phyloP scores from a whole-genome alignment of 352 stramenopile genomes.

The Phytophthora litchii region DNA sequence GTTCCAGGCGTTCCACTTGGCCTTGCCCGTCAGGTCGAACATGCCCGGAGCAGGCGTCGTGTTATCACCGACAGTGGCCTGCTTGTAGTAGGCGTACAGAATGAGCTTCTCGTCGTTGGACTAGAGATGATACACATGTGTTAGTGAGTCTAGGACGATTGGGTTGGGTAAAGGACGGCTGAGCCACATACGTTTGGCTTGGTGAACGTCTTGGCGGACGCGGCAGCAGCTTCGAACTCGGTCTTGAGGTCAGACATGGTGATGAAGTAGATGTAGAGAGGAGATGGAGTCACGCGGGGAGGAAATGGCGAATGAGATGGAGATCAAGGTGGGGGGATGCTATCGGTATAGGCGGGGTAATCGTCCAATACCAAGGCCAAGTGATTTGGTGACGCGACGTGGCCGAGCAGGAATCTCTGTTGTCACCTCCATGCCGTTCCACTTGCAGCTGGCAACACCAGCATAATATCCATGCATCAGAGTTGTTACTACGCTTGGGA shows the following conservation, averaged over 20 bases:
- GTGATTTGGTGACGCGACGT: slow-evolving; percentile 16
- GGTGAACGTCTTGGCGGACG: slow-evolving; percentile 81
- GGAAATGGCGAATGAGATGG: slow-evolving; percentile 51
- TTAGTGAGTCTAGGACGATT: background rate
- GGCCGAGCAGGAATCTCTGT: slow-evolving; percentile 4
- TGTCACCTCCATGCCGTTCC: slow-evolving; percentile 1
- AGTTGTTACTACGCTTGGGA: background rate
- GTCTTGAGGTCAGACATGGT: slow-evolving; percentile 86
- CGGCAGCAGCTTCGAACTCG: slow-evolving; percentile 84
- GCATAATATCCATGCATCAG: background rate
- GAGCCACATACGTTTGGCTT: slow-evolving; percentile 55
- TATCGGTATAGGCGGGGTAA: slow-evolving; percentile 20
- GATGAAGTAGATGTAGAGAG: background rate
- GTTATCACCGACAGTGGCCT: slow-evolving; percentile 89
- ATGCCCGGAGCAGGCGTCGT: slow-evolving; percentile 83
- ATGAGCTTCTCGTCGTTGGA: slow-evolving; percentile 91
- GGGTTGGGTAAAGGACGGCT: background rate
- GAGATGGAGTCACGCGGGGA: slow-evolving; percentile 16
- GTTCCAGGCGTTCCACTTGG: slow-evolving; percentile 90
- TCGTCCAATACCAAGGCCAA: slow-evolving; percentile 11
- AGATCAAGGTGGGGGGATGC: background rate
- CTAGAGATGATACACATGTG: slow-evolving; percentile 20
- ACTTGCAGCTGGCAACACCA: slow-evolving; percentile 2
- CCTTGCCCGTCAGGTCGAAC: slow-evolving; percentile 87
- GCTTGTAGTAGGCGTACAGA: slow-evolving; percentile 92